Evolutionary conservation across 2,329 filamentous ascomycete species (phyloP).

Genomic region (Diaporthe sp.): DNA sequence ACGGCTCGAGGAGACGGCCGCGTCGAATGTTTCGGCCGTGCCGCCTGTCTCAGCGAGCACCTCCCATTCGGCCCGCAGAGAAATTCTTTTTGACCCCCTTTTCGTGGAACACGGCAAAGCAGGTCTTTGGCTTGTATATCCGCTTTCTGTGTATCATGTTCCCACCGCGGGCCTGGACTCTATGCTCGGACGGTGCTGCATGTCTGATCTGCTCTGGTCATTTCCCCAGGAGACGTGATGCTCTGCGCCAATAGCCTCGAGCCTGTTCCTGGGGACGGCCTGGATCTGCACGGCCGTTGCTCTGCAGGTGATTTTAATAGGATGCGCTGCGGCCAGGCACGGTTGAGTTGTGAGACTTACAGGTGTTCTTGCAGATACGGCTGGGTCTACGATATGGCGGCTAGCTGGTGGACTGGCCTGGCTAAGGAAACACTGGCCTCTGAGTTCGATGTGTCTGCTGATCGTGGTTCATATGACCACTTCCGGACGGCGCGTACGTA

Average conservation of each 20-base stretch:
- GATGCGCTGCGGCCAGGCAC: too few relatives aligned
- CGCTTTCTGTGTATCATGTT: background rate
- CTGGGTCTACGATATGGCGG: background rate
- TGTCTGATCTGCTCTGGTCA: slow-evolving; percentile 30
- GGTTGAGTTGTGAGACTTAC: slow-evolving; percentile 4
- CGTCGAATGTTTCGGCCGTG: slow-evolving; percentile 26
- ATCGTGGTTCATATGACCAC: background rate
- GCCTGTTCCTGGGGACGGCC: background rate
- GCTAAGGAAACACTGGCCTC: background rate
- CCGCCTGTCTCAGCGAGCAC: slow-evolving; percentile 28
- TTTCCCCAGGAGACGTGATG: slow-evolving; percentile 3
- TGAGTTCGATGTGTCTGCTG: background rate
- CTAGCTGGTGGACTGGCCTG: slow-evolving; percentile 1
- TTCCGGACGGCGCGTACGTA: background rate
- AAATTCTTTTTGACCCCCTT: background rate
- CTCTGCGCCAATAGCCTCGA: background rate
- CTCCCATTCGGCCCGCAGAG: slow-evolving; percentile 15
- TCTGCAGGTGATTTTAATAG: background rate
- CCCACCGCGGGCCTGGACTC: background rate
- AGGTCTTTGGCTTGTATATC: background rate
- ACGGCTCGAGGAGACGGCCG: slow-evolving; percentile 7
- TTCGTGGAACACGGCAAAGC: slow-evolving; percentile 22
- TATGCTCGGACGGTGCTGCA: slow-evolving; percentile 19
- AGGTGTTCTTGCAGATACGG: slow-evolving; percentile 11
- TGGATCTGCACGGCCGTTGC: background rate